Evolutionary conservation across 768 basidiomycete species (phyloP).

Genomic region (Lactarius trivialis): DNA sequence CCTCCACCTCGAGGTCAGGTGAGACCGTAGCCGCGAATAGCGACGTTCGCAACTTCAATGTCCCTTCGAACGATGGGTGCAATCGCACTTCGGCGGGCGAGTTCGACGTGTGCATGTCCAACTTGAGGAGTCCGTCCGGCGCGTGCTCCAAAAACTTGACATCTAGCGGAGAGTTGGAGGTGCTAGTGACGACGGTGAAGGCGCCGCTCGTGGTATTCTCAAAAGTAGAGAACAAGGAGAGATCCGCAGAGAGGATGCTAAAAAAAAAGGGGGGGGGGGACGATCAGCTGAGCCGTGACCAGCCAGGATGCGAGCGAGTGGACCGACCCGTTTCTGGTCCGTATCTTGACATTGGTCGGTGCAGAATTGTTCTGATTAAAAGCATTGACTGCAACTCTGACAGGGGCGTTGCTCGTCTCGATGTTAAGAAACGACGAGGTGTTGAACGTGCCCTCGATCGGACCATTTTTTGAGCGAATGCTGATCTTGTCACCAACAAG

Average conservation of each 20-base stretch:
- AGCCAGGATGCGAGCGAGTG: neutral
- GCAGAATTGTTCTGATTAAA: slow-evolving; percentile 1
- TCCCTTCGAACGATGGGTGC: slow-evolving; percentile 13
- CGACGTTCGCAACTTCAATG: slow-evolving; percentile 7
- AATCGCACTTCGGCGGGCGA: slow-evolving; percentile 11
- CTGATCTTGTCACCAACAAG: slow-evolving; percentile 5
- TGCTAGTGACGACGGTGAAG: slow-evolving; percentile 1
- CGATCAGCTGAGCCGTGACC: neutral
- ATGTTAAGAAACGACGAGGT: neutral
- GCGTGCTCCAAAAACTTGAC: slow-evolving; percentile 7
- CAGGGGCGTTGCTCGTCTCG: slow-evolving; percentile 8
- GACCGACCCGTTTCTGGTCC: slow-evolving; percentile 15
- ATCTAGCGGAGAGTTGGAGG: slow-evolving; percentile 8
- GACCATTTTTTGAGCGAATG: slow-evolving; percentile 1
- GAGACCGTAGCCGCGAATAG: neutral
- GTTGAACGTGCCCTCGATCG: slow-evolving; percentile 16
- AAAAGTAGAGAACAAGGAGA: slow-evolving; percentile 1
- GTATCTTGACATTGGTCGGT: slow-evolving; percentile 2
- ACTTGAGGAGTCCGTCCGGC: neutral
- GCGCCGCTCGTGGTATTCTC: neutral
- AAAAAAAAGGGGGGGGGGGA: too few relatives aligned
- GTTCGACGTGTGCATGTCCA: slow-evolving; percentile 10
- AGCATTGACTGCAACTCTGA: slow-evolving; percentile 10
- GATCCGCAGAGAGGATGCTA: neutral
- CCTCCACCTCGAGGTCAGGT: neutral